These are phyloP conservation scores for Podila clonocystis DNA, from an alignment of 192 early-diverging fungal species.

Conservation along the genomic window DNA sequence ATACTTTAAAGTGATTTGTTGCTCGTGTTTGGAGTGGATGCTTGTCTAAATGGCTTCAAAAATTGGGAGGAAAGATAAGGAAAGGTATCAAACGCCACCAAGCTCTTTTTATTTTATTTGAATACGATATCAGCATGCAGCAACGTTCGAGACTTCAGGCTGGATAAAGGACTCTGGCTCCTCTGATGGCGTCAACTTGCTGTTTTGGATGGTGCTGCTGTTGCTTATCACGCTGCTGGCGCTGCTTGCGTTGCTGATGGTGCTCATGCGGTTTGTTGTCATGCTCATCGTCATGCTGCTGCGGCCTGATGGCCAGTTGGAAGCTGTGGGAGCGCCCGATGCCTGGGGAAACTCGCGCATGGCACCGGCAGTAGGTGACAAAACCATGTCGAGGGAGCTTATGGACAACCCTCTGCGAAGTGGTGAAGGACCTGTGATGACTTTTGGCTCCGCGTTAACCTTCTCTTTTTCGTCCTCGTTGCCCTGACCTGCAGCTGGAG, in stretches of 20 bases:
- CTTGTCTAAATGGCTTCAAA: background rate
- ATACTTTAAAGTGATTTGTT: background rate
- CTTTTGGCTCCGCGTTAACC: background rate
- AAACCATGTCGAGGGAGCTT: background rate
- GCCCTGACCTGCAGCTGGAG: background rate
- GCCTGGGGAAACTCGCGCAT: background rate
- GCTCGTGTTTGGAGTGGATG: background rate
- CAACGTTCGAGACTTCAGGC: background rate
- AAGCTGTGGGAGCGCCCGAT: background rate
- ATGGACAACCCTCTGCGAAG: background rate
- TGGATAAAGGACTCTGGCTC: slow-evolving; percentile 9
- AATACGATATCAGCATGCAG: background rate
- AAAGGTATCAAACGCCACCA: background rate
- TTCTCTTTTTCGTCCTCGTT: background rate
- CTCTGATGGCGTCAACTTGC: slow-evolving; percentile 2
- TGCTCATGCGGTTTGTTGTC: slow-evolving; percentile 4
- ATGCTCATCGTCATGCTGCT: slow-evolving; percentile 8
- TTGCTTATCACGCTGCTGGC: background rate
- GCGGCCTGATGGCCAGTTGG: slow-evolving; percentile 10
- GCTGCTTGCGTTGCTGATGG: background rate
- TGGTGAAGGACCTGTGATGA: no score
- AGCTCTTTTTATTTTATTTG: background rate
- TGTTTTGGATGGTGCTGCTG: slow-evolving; percentile 2
- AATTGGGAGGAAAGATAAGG: background rate
- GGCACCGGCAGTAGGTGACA: background rate